Evolutionary conservation across 1,139 yeast species (phyloP), one percentile per base, ranked within the genome.

Genomic region (Kurtzmaniella quercitrusa): DNA sequence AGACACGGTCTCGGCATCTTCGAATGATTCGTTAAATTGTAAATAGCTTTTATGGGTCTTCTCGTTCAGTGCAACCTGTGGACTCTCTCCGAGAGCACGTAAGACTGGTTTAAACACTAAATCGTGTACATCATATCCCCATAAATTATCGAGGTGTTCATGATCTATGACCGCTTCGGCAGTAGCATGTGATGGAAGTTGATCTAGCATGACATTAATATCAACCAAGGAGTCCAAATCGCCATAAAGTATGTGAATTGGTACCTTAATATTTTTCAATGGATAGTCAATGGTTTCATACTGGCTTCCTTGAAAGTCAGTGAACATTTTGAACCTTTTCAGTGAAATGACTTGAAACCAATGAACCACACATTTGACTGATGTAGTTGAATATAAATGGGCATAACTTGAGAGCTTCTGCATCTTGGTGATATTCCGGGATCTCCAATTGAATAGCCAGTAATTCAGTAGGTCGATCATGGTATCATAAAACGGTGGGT

Each of bases 261-360:
- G 95, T 1, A 85, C 69, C 38, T 67, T 67, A 49, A 87, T 86
- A 54, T 82, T 85, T 44, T 63, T 61, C 40, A 72, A 60, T 0
- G 81, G 76, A 49, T 78, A 75, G 39, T 66, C 60, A 20, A 68
- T 57, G 1, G 77, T 71, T 22, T 54, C 55, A 30, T 72, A 61
- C 17, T 75, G 63, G 23, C 63, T 50, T 3, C 59, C 50, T 38
- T 52, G 60, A 16, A 59, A 46, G 46, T 88, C 96, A 54, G 84
- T 91, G 62, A 82, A 91, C 95, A 91, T 84, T 61, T 88, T 96
- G 60, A 91, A 89, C 42, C 80, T 78, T 36, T 80, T 80, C n/a
- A 87, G 73, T 38, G 86, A 71, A 49, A 91, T 85, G 44, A 91
- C 88, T 63, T 91, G 98, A 60, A 91, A 91, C 98, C 98, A 91